These are phyloP conservation scores for Mycena sanguinolenta DNA, from an alignment of 768 basidiomycete genomes.

Conservation along the genomic window DNA sequence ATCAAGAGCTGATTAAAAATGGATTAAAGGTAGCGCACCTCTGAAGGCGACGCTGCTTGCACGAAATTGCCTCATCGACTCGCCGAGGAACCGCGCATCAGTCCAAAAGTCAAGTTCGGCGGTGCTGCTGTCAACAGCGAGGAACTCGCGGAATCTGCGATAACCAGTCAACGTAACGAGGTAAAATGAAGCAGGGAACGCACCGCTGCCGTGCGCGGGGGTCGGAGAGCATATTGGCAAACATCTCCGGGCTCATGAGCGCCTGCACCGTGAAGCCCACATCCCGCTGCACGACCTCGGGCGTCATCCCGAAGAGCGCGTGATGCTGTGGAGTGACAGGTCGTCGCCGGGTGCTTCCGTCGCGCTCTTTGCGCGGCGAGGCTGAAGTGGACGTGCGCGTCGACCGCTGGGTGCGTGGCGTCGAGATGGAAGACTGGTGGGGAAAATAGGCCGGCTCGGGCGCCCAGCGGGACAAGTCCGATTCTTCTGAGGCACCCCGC, in stretches of 20 bases:
- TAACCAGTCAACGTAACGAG: neutral
- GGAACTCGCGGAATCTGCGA: constrained; percentile 33
- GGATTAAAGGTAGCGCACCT: neutral
- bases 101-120: constrained; percentile 32
- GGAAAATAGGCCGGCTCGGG: constrained; percentile 29
- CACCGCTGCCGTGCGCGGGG: constrained; percentile 31
- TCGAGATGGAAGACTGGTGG: constrained; percentile 6
- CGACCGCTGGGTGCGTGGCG: constrained; percentile 5
- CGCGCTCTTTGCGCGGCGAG: constrained; percentile 19
- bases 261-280: constrained; percentile 32
- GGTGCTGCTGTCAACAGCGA: constrained; percentile 11
- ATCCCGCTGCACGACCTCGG: constrained; percentile 29
- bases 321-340: constrained; percentile 4
- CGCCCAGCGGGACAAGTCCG: constrained; percentile 30
- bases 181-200: neutral
- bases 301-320: constrained; percentile 21
- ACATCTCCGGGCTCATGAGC: constrained; percentile 33
- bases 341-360: constrained; percentile 1
- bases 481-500: constrained; percentile 2
- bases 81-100: constrained; percentile 26
- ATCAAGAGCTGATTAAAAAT: neutral
- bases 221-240: constrained; percentile 28
- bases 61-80: constrained; percentile 18
- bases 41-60: constrained; percentile 16
- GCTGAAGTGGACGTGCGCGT: constrained; percentile 18